These are phyloP conservation scores for Pholiota molesta DNA, from an alignment of 768 basidiomycete genomes.

Conservation along the genomic window DNA sequence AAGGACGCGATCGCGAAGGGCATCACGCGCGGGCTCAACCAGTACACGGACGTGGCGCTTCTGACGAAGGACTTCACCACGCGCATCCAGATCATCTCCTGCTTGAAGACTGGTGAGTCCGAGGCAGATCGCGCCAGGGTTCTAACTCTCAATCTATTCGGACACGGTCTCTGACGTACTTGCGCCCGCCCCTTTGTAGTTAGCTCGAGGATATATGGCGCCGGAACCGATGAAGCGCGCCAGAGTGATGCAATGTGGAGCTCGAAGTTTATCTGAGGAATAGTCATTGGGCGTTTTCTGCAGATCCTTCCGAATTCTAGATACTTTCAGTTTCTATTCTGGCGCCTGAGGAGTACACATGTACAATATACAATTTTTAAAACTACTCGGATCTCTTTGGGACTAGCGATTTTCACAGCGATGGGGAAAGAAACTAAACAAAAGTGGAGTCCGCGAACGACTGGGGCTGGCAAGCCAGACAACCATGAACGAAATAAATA, in stretches of 20 bases:
- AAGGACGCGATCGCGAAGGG: conserved; percentile 50
- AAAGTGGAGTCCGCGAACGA: not conserved
- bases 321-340: conserved; percentile 2
- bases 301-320: conserved; percentile 1
- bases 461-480: conserved; percentile 1
- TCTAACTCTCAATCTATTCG: not conserved
- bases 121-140: not conserved
- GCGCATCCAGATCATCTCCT: conserved; percentile 56
- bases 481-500: not conserved
- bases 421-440: not conserved
- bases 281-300: conserved; percentile 4
- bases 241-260: conserved; percentile 55
- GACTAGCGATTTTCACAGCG: not conserved
- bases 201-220: conserved; percentile 48
- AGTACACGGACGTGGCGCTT: conserved; percentile 49
- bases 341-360: conserved; percentile 4
- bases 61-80: conserved; percentile 58
- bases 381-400: conserved; percentile 1
- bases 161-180: conserved; percentile 1
- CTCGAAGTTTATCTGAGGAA: conserved; percentile 48
- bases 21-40: conserved; percentile 53
- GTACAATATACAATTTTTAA: conserved; percentile 7
- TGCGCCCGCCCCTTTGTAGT: conserved; percentile 35
- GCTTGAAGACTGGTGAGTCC: conserved; percentile 50
- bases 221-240: conserved; percentile 51